Percentiles rank a stretch among this genome's conserved stretches.
Conservation (phyloP, 2,329 filamentous ascomycete species). For the Colletotrichum liriopes region DNA sequence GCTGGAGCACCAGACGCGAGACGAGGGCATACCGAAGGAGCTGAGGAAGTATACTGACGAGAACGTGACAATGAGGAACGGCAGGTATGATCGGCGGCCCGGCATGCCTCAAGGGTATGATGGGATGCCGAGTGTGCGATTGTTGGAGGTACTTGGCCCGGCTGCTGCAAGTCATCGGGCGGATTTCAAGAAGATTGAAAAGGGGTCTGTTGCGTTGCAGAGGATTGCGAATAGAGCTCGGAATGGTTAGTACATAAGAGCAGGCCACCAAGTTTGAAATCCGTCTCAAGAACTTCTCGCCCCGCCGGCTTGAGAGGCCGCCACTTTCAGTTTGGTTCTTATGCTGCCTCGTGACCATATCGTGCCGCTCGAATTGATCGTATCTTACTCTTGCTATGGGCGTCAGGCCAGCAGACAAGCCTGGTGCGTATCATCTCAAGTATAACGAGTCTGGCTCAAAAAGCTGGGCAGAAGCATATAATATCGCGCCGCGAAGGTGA, state of each 20-base stretch:
- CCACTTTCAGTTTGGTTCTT: too few relatives aligned
- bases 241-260: background rate
- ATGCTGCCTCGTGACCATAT: too few relatives aligned
- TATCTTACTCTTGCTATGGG: too few relatives aligned
- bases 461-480: background rate
- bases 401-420: too few relatives aligned
- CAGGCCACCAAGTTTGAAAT: background rate
- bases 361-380: too few relatives aligned
- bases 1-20: conserved; percentile 19
- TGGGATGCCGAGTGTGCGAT: conserved; percentile 10
- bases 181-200: conserved; percentile 11
- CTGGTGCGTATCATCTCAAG: too few relatives aligned
- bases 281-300: background rate
- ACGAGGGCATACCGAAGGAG: background rate
- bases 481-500: background rate
- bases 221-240: conserved; percentile 8
- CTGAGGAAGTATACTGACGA: conserved; percentile 20
- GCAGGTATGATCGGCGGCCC: conserved; percentile 7
- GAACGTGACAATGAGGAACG: conserved; percentile 21
- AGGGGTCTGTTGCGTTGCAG: conserved; percentile 2
- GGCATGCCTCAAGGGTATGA: background rate
- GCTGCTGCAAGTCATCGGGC: conserved; percentile 8
- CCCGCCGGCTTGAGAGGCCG: background rate
- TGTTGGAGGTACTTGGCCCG: conserved; percentile 19
- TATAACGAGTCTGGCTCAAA: too few relatives aligned